Conservation (phyloP, 2,329 filamentous ascomycete species). For the Pestalotiopsis fici region DNA sequence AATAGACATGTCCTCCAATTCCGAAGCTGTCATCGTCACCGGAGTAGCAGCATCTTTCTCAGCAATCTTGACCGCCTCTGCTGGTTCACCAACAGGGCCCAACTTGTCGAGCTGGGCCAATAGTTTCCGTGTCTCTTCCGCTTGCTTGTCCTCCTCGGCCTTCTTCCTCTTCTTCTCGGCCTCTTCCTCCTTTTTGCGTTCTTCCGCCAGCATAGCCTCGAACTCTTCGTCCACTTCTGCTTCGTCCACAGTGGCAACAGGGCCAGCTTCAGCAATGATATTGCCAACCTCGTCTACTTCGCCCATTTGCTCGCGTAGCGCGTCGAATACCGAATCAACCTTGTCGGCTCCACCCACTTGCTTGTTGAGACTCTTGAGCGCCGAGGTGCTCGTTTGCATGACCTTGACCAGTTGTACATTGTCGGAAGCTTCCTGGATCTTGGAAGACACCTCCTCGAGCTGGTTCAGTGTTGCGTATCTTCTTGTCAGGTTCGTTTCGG, state of each 20-base stretch:
- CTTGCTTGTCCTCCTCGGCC: slow-evolving; percentile 44
- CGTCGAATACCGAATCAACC: slow-evolving; percentile 76
- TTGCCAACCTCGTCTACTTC: slow-evolving; percentile 80
- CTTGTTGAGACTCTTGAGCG: slow-evolving; percentile 72
- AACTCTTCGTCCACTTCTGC: slow-evolving; percentile 86
- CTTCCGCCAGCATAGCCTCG: slow-evolving; percentile 68
- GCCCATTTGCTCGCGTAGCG: slow-evolving; percentile 76
- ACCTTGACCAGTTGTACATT: slow-evolving; percentile 82
- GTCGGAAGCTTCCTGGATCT: slow-evolving; percentile 82
- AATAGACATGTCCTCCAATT: slow-evolving; percentile 39
- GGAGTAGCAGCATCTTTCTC: slow-evolving; percentile 26
- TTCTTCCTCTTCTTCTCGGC: slow-evolving; percentile 41
- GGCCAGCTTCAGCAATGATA: slow-evolving; percentile 68
- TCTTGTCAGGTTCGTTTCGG: slow-evolving; percentile 71
- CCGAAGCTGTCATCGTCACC: slow-evolving; percentile 30
- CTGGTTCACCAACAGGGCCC: slow-evolving; percentile 32
- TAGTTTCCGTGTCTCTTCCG: slow-evolving; percentile 47
- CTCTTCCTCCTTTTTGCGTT: slow-evolving; percentile 53
- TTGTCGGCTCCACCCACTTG: slow-evolving; percentile 75
- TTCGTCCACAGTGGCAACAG: slow-evolving; percentile 65
- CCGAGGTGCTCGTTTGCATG: slow-evolving; percentile 76
- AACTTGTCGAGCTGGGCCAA: slow-evolving; percentile 51
- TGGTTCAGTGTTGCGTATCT: slow-evolving; percentile 75
- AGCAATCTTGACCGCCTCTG: slow-evolving; percentile 40
- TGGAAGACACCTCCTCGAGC: slow-evolving; percentile 79